Conservation (phyloP, 495 filamentous ascomycete species). For the Penicillium roqueforti region DNA sequence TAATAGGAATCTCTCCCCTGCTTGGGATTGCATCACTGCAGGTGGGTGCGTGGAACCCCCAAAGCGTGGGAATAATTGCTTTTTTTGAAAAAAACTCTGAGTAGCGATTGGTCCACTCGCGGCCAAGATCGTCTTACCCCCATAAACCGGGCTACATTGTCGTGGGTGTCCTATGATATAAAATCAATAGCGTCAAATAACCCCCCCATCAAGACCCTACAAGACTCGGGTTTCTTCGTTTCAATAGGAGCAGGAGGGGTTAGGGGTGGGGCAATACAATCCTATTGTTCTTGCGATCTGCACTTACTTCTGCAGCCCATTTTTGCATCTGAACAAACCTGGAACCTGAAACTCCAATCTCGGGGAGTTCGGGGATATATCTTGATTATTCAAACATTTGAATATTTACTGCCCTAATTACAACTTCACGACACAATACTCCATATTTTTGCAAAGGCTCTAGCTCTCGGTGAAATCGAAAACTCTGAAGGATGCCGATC, state of each 20-base stretch:
- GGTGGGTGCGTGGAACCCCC: not conserved
- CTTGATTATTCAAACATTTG: not conserved
- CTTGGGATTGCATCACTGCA: not conserved
- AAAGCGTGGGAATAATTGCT: not conserved
- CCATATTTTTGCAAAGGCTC: not conserved
- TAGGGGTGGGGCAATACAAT: not conserved
- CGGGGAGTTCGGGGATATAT: not conserved
- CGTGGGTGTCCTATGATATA: not conserved
- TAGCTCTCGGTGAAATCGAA: not conserved
- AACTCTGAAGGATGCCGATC: not conserved
- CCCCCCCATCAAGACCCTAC: not conserved
- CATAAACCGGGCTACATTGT: not conserved
- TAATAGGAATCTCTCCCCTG: not conserved
- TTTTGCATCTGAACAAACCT: not conserved
- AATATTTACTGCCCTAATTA: not conserved
- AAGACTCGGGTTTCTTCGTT: no score
- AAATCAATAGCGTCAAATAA: constrained; percentile 1
- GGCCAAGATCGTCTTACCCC: not conserved
- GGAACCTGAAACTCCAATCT: not conserved
- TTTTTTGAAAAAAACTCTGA: not conserved
- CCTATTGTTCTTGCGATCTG: not conserved
- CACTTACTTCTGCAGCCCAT: not conserved
- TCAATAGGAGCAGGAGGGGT: no score
- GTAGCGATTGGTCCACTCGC: not conserved
- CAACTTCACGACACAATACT: not conserved